Base-by-base conservation (phyloP, 2,329 filamentous ascomycete species). In the Colletotrichum spaethianum region DNA sequence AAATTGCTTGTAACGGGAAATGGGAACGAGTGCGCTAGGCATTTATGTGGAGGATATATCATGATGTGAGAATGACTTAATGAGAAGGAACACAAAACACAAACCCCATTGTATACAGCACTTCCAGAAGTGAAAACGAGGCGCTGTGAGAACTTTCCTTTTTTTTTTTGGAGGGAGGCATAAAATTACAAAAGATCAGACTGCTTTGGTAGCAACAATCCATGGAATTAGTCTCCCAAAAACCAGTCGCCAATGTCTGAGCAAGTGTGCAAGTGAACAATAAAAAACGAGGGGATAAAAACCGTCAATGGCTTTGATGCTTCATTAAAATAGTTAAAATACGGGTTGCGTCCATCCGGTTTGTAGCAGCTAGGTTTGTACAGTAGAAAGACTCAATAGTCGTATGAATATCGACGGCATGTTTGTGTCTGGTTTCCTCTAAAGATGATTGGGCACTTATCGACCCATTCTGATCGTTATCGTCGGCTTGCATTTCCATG, bases 1-100 rank as follows among this genome's bases (percentile, higher is more conserved):
- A 86, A 82, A 76, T 67, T 33, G 36, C 8, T 18, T n/a, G 33
- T 38, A 57, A 63, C n/a, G 38, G 46, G 20, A 23, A 60, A 46
- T 20, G 23, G 59, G 44, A 52, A 33, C 33, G n/a, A 61, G 60
- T 23, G 44, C 31, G n/a, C 11, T 2, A 50, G 31, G 46, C 16
- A 38, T 12, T 46, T 38, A 18, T 38, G 69, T 53, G 69, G 69
- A 72, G 70, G 65, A 56, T 60, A 70, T 60, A 72, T 65, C 65
- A 72, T 72, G 69, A 72, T 40, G 56, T 63, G 69, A 72, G 69
- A 72, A 72, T 72, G 70, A 72, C 70, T 72, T 72, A 72, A 72
- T 72, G 70, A 72, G 69, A 72, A 16, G 65, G 65, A 42, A 63
- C 28, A 50, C 26, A 59, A 44, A 23, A 23, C 42, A 23, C 12